phyloP scores from a whole-genome alignment of 306 rosid species.

The Hippophae gyantsensis region DNA sequence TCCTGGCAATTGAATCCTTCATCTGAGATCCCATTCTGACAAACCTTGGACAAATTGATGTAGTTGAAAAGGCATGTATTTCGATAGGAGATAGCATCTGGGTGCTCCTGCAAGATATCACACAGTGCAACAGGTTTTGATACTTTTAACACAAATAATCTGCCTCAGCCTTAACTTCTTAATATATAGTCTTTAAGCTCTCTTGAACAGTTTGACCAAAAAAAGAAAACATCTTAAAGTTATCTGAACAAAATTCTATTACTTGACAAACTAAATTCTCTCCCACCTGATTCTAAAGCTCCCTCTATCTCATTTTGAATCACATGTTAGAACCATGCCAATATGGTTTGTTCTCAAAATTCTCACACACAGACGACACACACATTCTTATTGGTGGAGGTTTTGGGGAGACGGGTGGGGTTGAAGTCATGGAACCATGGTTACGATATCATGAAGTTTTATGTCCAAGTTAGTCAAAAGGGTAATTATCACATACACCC shows the following conservation, averaged over 20 bases:
- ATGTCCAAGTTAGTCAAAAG: no score
- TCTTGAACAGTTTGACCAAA: background rate
- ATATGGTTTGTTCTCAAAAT: no score
- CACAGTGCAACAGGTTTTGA: slow-evolving; percentile 4
- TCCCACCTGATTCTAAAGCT: no score
- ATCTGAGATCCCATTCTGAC: slow-evolving; percentile 26
- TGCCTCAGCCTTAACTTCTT: background rate
- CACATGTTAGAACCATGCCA: no score
- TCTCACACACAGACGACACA: no score
- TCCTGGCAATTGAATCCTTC: slow-evolving; percentile 20
- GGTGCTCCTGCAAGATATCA: slow-evolving; percentile 51
- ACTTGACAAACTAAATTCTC: background rate
- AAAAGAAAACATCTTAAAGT: background rate
- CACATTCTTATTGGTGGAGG: no score
- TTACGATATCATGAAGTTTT: no score
- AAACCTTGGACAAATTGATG: slow-evolving; percentile 44
- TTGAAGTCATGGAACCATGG: no score
- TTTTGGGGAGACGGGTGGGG: no score
- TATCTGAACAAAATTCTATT: background rate
- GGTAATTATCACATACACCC: no score
- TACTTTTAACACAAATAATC: background rate
- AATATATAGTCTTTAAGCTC: background rate
- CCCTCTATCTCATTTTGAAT: no score
- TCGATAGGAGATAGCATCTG: slow-evolving; percentile 41
- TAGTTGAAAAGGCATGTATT: slow-evolving; percentile 31